Percentiles rank a stretch among this genome's conserved stretches.
phyloP scores from a whole-genome alignment of 2,329 filamentous ascomycete genomes.

The Penicillium aurantiogriseum region DNA sequence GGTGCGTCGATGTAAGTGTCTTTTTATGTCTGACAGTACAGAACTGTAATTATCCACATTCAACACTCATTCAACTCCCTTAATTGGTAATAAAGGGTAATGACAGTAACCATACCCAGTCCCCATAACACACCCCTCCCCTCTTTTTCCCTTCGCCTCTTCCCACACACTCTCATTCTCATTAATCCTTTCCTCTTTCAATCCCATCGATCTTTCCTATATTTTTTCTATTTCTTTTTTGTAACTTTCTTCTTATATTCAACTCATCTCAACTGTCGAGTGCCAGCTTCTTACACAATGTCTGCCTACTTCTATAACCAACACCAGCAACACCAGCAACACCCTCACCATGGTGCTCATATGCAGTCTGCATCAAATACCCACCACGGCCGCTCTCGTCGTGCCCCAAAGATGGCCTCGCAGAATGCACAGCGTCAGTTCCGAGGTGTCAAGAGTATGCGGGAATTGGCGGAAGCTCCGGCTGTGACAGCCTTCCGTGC shows the following conservation, averaged over 20 bases:
- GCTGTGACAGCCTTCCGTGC: conserved; percentile 75
- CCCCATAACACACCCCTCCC: conserved; percentile 33
- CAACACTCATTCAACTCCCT: background rate
- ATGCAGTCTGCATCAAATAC: conserved; percentile 58
- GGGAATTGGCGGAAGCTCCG: conserved; percentile 78
- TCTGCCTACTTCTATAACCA: conserved; percentile 50
- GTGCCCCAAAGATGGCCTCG: conserved; percentile 74
- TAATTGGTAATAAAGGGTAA: background rate
- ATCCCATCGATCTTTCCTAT: conserved; percentile 20
- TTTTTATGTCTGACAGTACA: background rate
- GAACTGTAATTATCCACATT: background rate
- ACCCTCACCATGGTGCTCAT: conserved; percentile 49
- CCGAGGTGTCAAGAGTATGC: conserved; percentile 78
- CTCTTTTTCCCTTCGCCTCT: conserved; percentile 26
- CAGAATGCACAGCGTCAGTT: conserved; percentile 87
- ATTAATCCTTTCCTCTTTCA: conserved; percentile 19
- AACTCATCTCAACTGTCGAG: conserved; percentile 19
- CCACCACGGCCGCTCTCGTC: conserved; percentile 81
- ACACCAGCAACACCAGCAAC: conserved; percentile 43
- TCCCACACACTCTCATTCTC: conserved; percentile 19
- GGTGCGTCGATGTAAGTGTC: conserved; percentile 13
- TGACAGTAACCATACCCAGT: conserved; percentile 7
- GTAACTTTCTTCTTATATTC: conserved; percentile 24
- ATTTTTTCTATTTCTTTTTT: conserved; percentile 23
- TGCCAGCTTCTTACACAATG: conserved; percentile 39